phyloP scores from a whole-genome alignment of 176 grass and related monocot species.

The Pharus latifolius region DNA sequence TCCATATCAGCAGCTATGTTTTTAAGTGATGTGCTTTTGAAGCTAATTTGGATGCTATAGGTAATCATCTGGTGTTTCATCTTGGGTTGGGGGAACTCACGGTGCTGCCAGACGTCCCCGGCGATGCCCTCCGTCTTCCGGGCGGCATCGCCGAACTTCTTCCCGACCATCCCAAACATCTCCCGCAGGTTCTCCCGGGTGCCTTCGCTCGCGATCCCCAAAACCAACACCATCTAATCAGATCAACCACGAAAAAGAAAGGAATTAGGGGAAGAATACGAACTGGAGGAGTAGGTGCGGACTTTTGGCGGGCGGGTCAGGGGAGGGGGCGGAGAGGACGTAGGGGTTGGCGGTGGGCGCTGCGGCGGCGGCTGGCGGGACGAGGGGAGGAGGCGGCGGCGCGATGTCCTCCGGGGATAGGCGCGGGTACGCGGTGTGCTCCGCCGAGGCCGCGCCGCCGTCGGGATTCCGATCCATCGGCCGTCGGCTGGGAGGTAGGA shows the following conservation, averaged over 20 bases:
- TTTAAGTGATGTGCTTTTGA: neutral
- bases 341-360: conserved; percentile 26
- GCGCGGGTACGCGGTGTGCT: conserved; percentile 31
- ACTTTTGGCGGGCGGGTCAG: conserved; percentile 27
- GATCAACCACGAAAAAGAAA: neutral
- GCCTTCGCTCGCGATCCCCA: neutral
- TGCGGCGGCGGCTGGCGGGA: neutral
- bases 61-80: neutral
- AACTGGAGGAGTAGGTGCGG: neutral
- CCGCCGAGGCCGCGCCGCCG: neutral
- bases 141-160: conserved; percentile 37
- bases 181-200: conserved; percentile 28
- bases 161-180: conserved; percentile 33
- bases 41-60: neutral
- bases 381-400: conserved; percentile 30
- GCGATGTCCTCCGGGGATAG: conserved; percentile 43
- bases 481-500: neutral
- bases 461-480: conserved; percentile 28
- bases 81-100: neutral
- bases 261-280: neutral
- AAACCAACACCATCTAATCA: neutral
- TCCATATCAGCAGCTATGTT: too few species aligned
- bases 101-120: conserved; percentile 50
- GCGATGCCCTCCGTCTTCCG: conserved; percentile 51
- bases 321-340: conserved; percentile 20